These are phyloP conservation scores for Epithele typhae DNA, from an alignment of 768 basidiomycete genomes.

Conservation along the genomic window DNA sequence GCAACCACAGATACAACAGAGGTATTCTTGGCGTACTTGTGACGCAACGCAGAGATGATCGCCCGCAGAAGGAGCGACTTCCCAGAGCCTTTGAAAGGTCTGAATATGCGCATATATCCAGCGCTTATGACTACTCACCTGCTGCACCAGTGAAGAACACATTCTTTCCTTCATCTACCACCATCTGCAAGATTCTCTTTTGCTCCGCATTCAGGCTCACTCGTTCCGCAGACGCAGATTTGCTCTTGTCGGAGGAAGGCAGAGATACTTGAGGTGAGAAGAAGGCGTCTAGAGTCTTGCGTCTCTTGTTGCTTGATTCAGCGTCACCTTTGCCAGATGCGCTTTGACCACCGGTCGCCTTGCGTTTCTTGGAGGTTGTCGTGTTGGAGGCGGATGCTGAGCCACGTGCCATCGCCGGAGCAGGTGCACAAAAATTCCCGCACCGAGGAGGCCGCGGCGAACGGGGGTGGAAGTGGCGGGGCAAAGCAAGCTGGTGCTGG, in stretches of 20 bases:
- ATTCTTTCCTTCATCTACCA: conserved; percentile 51
- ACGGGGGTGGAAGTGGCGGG: too few species aligned
- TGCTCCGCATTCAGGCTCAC: conserved; percentile 54
- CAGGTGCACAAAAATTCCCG: too few species aligned
- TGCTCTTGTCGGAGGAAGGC: conserved; percentile 8
- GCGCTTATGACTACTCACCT: conserved; percentile 34
- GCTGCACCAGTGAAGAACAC: conserved; percentile 70
- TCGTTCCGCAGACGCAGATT: conserved; percentile 16
- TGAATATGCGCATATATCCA: background rate
- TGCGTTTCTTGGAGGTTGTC: conserved; percentile 26
- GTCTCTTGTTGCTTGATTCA: conserved; percentile 24
- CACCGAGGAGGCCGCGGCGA: too few species aligned
- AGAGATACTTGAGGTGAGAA: conserved; percentile 27
- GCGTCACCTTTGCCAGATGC: background rate
- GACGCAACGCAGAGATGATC: conserved; percentile 48
- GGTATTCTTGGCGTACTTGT: conserved; percentile 39
- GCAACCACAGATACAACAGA: conserved; percentile 54
- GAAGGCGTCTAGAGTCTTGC: conserved; percentile 30
- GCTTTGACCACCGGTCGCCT: conserved; percentile 23
- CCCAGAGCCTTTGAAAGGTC: conserved; percentile 51
- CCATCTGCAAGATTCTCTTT: conserved; percentile 43
- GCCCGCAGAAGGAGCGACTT: conserved; percentile 57
- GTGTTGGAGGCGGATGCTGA: conserved; percentile 1
- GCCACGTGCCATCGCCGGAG: conserved; percentile 15
- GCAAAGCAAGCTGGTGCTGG: too few species aligned